Conservation (phyloP, 108 stramenopile species). For the Thalassiosira profunda region DNA sequence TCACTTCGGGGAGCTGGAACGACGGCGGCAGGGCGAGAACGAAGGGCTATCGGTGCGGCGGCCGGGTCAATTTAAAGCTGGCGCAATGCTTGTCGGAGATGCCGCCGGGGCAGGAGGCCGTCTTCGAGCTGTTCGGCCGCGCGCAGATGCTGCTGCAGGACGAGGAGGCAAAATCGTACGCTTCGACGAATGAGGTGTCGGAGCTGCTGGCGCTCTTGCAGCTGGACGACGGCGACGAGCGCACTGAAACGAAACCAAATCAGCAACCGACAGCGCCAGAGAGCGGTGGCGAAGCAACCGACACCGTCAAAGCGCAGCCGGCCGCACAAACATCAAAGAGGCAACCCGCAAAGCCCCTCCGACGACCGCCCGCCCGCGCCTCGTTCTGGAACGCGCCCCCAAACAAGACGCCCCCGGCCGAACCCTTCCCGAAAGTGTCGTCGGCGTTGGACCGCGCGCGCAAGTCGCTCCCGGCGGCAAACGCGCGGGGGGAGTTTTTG, state of each 20-base stretch:
- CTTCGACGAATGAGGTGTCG: slow-evolving; percentile 6
- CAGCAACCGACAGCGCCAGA: background rate
- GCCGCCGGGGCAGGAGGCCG: slow-evolving; percentile 37
- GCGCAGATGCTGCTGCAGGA: slow-evolving; percentile 54
- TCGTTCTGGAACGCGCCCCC: slow-evolving; percentile 76
- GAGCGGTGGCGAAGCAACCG: background rate
- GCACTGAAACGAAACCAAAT: too few relatives aligned
- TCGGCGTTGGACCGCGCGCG: slow-evolving; percentile 49
- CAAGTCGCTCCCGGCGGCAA: slow-evolving; percentile 73
- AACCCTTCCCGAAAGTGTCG: slow-evolving; percentile 58
- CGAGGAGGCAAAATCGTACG: slow-evolving; percentile 25
- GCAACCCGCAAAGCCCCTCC: slow-evolving; percentile 8
- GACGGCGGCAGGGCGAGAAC: background rate
- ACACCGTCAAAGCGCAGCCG: background rate
- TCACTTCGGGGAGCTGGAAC: slow-evolving; percentile 14
- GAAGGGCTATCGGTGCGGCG: slow-evolving; percentile 13
- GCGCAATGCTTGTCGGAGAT: slow-evolving; percentile 31
- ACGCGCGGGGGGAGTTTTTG: slow-evolving; percentile 70
- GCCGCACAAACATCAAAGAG: background rate
- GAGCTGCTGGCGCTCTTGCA: slow-evolving; percentile 18
- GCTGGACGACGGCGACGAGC: slow-evolving; percentile 1
- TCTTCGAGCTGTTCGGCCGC: slow-evolving; percentile 74
- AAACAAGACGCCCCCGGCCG: slow-evolving; percentile 61
- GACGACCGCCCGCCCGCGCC: slow-evolving; percentile 54
- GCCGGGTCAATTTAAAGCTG: slow-evolving; percentile 28